These are phyloP conservation scores for Mortierella claussenii DNA, from an alignment of 192 early-diverging fungal species.

Conservation along the genomic window DNA sequence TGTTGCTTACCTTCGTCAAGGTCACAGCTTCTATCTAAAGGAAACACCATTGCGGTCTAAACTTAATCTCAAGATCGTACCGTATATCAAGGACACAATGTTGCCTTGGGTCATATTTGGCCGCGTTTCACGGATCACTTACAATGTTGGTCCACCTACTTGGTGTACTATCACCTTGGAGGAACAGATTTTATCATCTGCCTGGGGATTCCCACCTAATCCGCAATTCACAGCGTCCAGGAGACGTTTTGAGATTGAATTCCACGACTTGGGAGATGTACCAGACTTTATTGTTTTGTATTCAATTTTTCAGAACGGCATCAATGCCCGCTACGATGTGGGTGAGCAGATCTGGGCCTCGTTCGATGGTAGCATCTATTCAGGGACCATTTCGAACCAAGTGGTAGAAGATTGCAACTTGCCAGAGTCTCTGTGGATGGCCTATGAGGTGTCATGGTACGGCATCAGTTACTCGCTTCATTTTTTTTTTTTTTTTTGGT, in stretches of 20 bases:
- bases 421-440: constrained; percentile 62
- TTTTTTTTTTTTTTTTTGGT: too few relatives aligned
- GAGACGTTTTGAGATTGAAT: constrained; percentile 65
- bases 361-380: constrained; percentile 72
- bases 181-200: constrained; percentile 54
- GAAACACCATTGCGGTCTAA: constrained; percentile 46
- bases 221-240: constrained; percentile 38
- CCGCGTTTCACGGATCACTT: constrained; percentile 63
- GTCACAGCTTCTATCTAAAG: constrained; percentile 49
- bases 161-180: constrained; percentile 67
- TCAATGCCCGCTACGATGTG: constrained; percentile 56
- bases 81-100: constrained; percentile 29
- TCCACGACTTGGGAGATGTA: constrained; percentile 74
- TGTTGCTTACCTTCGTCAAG: constrained; percentile 50
- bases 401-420: constrained; percentile 52
- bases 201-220: constrained; percentile 31
- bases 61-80: constrained; percentile 33
- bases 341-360: constrained; percentile 70
- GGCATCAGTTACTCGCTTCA: too few relatives aligned
- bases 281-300: constrained; percentile 80
- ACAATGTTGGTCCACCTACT: constrained; percentile 75
- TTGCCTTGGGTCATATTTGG: constrained; percentile 64
- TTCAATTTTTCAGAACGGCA: constrained; percentile 65
- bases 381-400: constrained; percentile 63
- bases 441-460: constrained; percentile 63